phyloP scores from a whole-genome alignment of 2,329 filamentous ascomycete species.

The Bipolaris bicolor region DNA sequence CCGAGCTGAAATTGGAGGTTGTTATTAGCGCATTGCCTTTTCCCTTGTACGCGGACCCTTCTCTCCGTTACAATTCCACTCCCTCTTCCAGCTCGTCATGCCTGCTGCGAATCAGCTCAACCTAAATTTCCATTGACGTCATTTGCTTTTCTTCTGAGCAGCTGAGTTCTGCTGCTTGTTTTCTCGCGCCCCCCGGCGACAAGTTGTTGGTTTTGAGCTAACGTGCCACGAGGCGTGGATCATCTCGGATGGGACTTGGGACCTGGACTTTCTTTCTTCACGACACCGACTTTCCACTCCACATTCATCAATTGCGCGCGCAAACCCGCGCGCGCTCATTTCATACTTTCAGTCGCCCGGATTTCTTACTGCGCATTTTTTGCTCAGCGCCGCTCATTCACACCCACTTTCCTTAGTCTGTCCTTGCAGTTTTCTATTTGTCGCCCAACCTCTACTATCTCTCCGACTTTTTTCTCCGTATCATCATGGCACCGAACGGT shows the following conservation, averaged over 20 bases:
- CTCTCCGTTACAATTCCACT: constrained; percentile 35
- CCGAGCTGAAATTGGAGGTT: constrained; percentile 48
- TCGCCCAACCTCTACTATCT: constrained; percentile 14
- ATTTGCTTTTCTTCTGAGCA: constrained; percentile 20
- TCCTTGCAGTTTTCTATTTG: constrained; percentile 11
- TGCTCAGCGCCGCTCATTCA: constrained; percentile 13
- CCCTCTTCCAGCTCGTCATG: constrained; percentile 24
- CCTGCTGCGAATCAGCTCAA: constrained; percentile 23
- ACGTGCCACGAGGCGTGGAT: constrained; percentile 46
- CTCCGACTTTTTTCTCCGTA: constrained; percentile 8
- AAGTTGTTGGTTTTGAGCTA: constrained; percentile 28
- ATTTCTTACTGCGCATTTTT: constrained; percentile 15
- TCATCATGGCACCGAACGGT: constrained; percentile 31
- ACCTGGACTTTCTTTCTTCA: constrained; percentile 39
- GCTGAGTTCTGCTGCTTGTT: constrained; percentile 18
- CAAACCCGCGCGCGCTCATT: constrained; percentile 26
- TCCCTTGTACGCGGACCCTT: constrained; percentile 31
- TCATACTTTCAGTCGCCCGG: constrained; percentile 12
- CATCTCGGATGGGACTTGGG: constrained; percentile 40
- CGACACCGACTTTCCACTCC: constrained; percentile 33
- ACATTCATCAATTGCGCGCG: constrained; percentile 28
- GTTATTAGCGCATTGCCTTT: constrained; percentile 39
- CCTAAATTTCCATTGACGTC: constrained; percentile 15
- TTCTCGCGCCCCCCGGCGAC: constrained; percentile 15
- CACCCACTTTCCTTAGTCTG: constrained; percentile 15